Conservation (phyloP, 75 land plant species). For the Pinus albicaulis region DNA sequence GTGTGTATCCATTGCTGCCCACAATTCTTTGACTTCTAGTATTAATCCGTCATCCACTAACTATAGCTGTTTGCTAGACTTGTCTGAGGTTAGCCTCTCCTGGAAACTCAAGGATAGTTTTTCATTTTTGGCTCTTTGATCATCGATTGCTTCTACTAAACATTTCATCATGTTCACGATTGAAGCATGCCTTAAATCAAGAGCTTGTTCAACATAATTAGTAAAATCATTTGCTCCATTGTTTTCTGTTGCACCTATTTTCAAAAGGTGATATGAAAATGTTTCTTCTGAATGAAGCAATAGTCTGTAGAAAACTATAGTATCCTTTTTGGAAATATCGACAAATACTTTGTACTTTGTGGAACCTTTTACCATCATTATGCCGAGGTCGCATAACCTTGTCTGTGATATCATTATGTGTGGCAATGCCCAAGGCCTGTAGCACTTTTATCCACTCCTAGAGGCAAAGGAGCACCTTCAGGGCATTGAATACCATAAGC, state of each 20-base stretch:
- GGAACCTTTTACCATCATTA: neutral
- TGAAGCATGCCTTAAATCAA: conserved; percentile 50
- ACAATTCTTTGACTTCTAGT: conserved; percentile 51
- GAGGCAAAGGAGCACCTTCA: neutral
- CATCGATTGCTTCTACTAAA: conserved; percentile 50
- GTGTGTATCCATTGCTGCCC: conserved; percentile 56
- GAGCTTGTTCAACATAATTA: conserved; percentile 49
- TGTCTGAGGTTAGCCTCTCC: conserved; percentile 52
- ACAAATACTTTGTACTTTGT: conserved; percentile 24
- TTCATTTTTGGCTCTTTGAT: conserved; percentile 48
- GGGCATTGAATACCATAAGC: neutral
- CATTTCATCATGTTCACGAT: conserved; percentile 57
- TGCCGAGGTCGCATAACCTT: neutral
- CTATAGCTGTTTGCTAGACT: conserved; percentile 32
- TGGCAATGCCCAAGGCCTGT: neutral
- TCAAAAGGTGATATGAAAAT: conserved; percentile 66
- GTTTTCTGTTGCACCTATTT: conserved; percentile 32
- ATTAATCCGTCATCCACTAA: conserved; percentile 53
- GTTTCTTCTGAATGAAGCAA: conserved; percentile 61
- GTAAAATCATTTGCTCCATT: conserved; percentile 18
- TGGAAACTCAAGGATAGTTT: conserved; percentile 30
- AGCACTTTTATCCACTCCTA: neutral
- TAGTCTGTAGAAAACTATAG: conserved; percentile 22
- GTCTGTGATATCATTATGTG: neutral
- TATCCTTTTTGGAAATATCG: conserved; percentile 18